Conservation (phyloP, 768 basidiomycete genomes). For the Serendipita indica region DNA sequence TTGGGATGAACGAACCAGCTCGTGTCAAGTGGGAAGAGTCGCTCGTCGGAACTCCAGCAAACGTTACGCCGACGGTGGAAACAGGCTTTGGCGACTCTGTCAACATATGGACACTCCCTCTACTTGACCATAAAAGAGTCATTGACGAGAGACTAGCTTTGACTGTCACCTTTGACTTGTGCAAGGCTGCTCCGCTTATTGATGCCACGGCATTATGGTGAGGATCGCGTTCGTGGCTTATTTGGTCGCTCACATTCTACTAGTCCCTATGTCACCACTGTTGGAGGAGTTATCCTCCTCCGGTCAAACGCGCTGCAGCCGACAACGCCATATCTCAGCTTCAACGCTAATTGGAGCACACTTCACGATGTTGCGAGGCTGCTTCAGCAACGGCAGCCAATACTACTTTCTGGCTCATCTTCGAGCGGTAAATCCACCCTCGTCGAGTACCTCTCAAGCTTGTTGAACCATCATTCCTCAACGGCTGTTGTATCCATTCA, state of each 20-base stretch:
- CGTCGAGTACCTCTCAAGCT: conserved; percentile 56
- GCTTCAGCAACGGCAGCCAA: conserved; percentile 55
- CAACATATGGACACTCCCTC: conserved; percentile 75
- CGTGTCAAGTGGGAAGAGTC: conserved; percentile 48
- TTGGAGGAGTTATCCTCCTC: conserved; percentile 14
- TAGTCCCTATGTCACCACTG: neutral
- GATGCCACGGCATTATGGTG: conserved; percentile 21
- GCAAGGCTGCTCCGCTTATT: conserved; percentile 28
- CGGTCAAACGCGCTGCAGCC: conserved; percentile 12
- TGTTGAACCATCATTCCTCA: conserved; percentile 38
- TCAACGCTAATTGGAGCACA: conserved; percentile 41
- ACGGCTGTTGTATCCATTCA: conserved; percentile 69
- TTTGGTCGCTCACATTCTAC: neutral
- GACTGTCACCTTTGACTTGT: neutral
- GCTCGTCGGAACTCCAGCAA: conserved; percentile 43
- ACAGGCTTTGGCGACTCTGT: conserved; percentile 40
- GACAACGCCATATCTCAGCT: conserved; percentile 32
- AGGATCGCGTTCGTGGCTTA: conserved; percentile 25
- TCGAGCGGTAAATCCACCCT: conserved; percentile 81
- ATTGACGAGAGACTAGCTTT: conserved; percentile 35
- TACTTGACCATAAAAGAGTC: conserved; percentile 51
- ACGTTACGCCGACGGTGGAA: conserved; percentile 47
- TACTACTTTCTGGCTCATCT: conserved; percentile 68
- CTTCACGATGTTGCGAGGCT: conserved; percentile 50
- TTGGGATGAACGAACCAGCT: conserved; percentile 64